Evolutionary conservation across 1,139 yeast species (phyloP).

Genomic region (Suhomyces yuchorum): DNA sequence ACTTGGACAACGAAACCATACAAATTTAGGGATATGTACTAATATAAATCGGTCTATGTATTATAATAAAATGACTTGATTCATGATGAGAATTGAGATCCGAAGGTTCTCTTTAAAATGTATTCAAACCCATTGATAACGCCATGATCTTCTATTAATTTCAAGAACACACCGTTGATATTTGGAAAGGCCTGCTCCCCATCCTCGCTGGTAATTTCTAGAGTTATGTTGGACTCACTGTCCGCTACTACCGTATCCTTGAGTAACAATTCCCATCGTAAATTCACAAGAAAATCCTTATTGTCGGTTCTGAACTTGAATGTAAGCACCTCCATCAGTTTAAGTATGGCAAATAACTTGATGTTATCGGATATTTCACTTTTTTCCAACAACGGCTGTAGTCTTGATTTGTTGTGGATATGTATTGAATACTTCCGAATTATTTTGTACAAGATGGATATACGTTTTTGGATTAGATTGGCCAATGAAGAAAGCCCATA

Average conservation of each 20-base stretch:
- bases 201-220: conserved; percentile 12
- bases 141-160: conserved; percentile 30
- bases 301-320: conserved; percentile 14
- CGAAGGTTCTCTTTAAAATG: conserved; percentile 5
- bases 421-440: conserved; percentile 20
- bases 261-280: conserved; percentile 35
- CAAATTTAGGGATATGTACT: conserved; percentile 12
- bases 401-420: conserved; percentile 10
- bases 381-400: conserved; percentile 11
- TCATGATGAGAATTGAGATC: not conserved
- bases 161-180: conserved; percentile 21
- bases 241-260: conserved; percentile 28
- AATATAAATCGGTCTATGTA: conserved; percentile 5
- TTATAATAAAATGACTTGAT: conserved; percentile 3
- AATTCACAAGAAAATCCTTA: conserved; percentile 3
- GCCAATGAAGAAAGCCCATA: conserved; percentile 38
- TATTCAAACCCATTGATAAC: conserved; percentile 15
- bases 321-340: conserved; percentile 24
- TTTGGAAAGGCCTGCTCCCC: conserved; percentile 12
- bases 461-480: conserved; percentile 25
- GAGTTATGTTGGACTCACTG: conserved; percentile 27
- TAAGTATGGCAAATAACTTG: conserved; percentile 23
- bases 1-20: conserved; percentile 30
- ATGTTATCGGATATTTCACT: conserved; percentile 21
- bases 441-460: conserved; percentile 24